phyloP scores from a whole-genome alignment of 176 grass and related monocot genomes.

The Panicum miliaceum region DNA sequence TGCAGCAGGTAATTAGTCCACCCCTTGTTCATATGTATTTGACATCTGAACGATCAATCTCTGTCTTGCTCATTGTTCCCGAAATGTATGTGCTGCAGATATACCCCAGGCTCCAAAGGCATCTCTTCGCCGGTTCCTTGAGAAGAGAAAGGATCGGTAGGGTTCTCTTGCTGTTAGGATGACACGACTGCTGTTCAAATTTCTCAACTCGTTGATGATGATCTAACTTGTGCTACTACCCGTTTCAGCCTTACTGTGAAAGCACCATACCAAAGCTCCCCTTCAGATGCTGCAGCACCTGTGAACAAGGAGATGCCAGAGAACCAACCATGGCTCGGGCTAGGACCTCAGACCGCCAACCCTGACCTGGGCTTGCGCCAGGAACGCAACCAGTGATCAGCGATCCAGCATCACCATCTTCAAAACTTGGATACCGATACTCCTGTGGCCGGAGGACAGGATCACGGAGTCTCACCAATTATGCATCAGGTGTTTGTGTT shows the following conservation, averaged over 20 bases:
- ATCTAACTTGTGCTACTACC: constrained; percentile 13
- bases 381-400: background rate
- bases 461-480: background rate
- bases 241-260: constrained; percentile 58
- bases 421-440: background rate
- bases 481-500: constrained; percentile 4
- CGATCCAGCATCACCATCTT: background rate
- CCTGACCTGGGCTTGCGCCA: constrained; percentile 12
- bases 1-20: constrained; percentile 52
- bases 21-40: background rate
- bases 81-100: constrained; percentile 51
- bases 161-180: constrained; percentile 3
- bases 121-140: constrained; percentile 76
- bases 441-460: background rate
- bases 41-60: constrained; percentile 12
- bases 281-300: constrained; percentile 27
- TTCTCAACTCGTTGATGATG: background rate
- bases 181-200: background rate
- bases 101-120: constrained; percentile 69
- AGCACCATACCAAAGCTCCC: constrained; percentile 59
- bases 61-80: background rate
- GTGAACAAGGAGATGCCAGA: constrained; percentile 55
- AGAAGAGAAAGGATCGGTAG: constrained; percentile 93
- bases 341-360: constrained; percentile 40
- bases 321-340: constrained; percentile 65